phyloP scores from a whole-genome alignment of 148 eudicot species.

The Selenicereus undatus region DNA sequence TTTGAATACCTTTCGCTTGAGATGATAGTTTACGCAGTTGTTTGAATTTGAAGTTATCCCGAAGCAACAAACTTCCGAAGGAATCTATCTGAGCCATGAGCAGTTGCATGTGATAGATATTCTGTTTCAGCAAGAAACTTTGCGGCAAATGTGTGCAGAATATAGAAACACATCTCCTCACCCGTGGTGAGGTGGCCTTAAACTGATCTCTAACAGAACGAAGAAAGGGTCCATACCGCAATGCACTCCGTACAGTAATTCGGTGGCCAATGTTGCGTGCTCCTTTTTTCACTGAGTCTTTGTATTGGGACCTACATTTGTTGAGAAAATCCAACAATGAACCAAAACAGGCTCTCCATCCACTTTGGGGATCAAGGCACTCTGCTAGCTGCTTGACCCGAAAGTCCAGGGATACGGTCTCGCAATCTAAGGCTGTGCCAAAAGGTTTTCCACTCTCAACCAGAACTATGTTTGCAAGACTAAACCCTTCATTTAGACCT shows the following conservation, averaged over 20 bases:
- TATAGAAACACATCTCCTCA: constrained; percentile 33
- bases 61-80: constrained; percentile 33
- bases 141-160: constrained; percentile 44
- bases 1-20: not conserved
- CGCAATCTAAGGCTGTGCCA: constrained; percentile 26
- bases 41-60: constrained; percentile 22
- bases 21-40: constrained; percentile 15
- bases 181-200: constrained; percentile 11
- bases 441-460: constrained; percentile 44
- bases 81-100: constrained; percentile 27
- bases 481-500: constrained; percentile 22
- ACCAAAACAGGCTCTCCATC: constrained; percentile 44
- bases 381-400: constrained; percentile 43
- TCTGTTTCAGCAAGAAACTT: constrained; percentile 31
- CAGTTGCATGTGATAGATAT: constrained; percentile 19
- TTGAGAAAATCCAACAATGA: constrained; percentile 44
- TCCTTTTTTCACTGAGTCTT: constrained; percentile 36
- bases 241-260: not conserved
- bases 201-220: constrained; percentile 39
- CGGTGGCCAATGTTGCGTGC: constrained; percentile 1
- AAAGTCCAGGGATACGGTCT: constrained; percentile 40
- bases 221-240: constrained; percentile 29
- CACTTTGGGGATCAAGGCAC: constrained; percentile 37
- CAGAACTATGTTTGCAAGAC: constrained; percentile 42
- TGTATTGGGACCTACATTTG: constrained; percentile 35